Evolutionary conservation across 345 rosid genomes (phyloP).

Genomic region (Raphanus sativus): DNA sequence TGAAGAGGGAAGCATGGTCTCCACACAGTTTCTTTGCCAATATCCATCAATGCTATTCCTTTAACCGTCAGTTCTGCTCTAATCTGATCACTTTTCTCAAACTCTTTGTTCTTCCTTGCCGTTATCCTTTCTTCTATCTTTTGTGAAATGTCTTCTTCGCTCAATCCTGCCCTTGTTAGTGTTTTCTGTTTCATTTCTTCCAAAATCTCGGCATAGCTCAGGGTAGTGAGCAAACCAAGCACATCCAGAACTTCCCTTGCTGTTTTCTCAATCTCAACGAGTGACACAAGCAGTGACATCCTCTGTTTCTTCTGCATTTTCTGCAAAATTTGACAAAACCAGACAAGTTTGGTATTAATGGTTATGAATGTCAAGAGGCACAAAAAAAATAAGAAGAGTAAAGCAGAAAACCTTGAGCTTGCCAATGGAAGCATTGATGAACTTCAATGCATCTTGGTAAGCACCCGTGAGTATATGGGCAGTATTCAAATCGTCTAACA

Average conservation of each 20-base stretch:
- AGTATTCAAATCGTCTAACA: slow-evolving; percentile 83
- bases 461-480: slow-evolving; percentile 78
- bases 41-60: slow-evolving; percentile 87
- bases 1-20: slow-evolving; percentile 66
- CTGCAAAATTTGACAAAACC: slow-evolving; percentile 41
- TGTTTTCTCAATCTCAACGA: slow-evolving; percentile 58
- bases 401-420: slow-evolving; percentile 56
- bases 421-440: slow-evolving; percentile 59
- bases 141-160: slow-evolving; percentile 51
- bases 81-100: slow-evolving; percentile 62
- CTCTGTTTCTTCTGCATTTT: slow-evolving; percentile 75
- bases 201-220: slow-evolving; percentile 63
- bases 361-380: not conserved
- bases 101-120: slow-evolving; percentile 71
- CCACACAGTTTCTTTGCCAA: slow-evolving; percentile 75
- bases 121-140: slow-evolving; percentile 59
- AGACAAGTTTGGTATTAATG: not conserved
- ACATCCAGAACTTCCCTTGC: slow-evolving; percentile 54
- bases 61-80: slow-evolving; percentile 59
- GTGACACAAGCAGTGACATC: slow-evolving; percentile 55
- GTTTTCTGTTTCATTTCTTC: slow-evolving; percentile 66
- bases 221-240: slow-evolving; percentile 61
- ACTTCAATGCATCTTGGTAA: slow-evolving; percentile 77
- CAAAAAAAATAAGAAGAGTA: not conserved
- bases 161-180: slow-evolving; percentile 57